A percentile compares a stretch with the other conserved stretches of the same genome.
These are phyloP conservation scores for Hanseniaspora nectarophila DNA, from an alignment of 805 yeast species.

Conservation along the genomic window DNA sequence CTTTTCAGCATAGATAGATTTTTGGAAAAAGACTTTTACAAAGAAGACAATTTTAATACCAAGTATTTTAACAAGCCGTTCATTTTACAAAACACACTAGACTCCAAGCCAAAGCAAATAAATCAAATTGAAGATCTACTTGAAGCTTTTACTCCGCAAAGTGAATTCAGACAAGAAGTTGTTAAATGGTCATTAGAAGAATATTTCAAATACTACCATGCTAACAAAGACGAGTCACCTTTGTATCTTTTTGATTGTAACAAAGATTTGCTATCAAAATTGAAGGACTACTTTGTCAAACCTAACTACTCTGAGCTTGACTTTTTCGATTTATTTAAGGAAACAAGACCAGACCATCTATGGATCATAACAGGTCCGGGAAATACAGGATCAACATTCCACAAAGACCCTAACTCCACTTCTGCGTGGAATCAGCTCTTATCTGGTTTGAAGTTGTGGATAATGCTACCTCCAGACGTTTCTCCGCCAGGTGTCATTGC, in stretches of 20 bases:
- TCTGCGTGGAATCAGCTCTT: slow-evolving; percentile 82
- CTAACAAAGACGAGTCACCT: slow-evolving; percentile 71
- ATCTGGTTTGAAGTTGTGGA: slow-evolving; percentile 69
- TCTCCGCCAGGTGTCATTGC: slow-evolving; percentile 81
- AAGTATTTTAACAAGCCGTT: slow-evolving; percentile 51
- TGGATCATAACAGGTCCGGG: slow-evolving; percentile 83
- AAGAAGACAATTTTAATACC: slow-evolving; percentile 34
- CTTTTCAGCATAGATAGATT: slow-evolving; percentile 41
- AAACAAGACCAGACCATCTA: slow-evolving; percentile 68
- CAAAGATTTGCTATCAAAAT: slow-evolving; percentile 53
- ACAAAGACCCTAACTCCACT: slow-evolving; percentile 84
- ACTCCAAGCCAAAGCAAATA: slow-evolving; percentile 19
- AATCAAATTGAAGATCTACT: slow-evolving; percentile 43
- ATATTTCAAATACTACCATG: slow-evolving; percentile 48
- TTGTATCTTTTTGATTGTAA: slow-evolving; percentile 75
- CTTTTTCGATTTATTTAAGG: slow-evolving; percentile 43
- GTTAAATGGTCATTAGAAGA: slow-evolving; percentile 63
- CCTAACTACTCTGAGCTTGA: slow-evolving; percentile 51
- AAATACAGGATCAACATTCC: slow-evolving; percentile 79
- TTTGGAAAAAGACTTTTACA: slow-evolving; percentile 33
- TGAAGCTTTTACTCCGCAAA: slow-evolving; percentile 51
- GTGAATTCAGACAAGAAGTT: slow-evolving; percentile 68
- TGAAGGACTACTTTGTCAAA: slow-evolving; percentile 35
- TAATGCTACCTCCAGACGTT: slow-evolving; percentile 69
- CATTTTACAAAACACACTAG: slow-evolving; percentile 30